Percentiles rank a stretch among this genome's conserved stretches.
These are phyloP conservation scores for Pseudogymnoascus sp. DNA, from an alignment of 2,329 filamentous ascomycete genomes.

Conservation along the genomic window DNA sequence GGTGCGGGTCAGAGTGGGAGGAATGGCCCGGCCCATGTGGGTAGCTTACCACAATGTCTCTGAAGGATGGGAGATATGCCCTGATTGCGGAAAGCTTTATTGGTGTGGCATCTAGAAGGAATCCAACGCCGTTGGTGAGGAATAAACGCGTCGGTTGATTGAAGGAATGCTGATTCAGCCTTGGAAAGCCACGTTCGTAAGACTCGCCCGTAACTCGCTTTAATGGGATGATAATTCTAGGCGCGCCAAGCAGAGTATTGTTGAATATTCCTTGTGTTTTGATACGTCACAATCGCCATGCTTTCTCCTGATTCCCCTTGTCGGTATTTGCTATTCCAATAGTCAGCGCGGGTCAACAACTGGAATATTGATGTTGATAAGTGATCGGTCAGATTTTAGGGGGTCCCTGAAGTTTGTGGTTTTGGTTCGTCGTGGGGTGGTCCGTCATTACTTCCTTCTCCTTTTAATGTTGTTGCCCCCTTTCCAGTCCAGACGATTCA, in stretches of 20 bases:
- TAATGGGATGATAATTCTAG: neutral
- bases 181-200: neutral
- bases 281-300: neutral
- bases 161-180: neutral
- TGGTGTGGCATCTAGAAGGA: neutral
- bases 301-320: neutral
- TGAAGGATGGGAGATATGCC: neutral
- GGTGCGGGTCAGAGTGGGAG: slow-evolving; percentile 3
- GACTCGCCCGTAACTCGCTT: neutral
- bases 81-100: neutral
- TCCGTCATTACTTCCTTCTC: neutral
- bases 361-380: neutral
- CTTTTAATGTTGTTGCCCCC: neutral
- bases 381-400: neutral
- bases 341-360: neutral
- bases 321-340: neutral
- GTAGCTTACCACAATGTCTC: slow-evolving; percentile 1
- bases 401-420: neutral
- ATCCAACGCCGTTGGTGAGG: neutral
- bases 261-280: neutral
- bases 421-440: neutral
- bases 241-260: neutral
- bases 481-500: neutral
- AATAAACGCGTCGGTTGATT: neutral
- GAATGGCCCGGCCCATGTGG: slow-evolving; percentile 6